phyloP scores from a whole-genome alignment of 768 basidiomycete species.

The Hydnomerulius pinastri region DNA sequence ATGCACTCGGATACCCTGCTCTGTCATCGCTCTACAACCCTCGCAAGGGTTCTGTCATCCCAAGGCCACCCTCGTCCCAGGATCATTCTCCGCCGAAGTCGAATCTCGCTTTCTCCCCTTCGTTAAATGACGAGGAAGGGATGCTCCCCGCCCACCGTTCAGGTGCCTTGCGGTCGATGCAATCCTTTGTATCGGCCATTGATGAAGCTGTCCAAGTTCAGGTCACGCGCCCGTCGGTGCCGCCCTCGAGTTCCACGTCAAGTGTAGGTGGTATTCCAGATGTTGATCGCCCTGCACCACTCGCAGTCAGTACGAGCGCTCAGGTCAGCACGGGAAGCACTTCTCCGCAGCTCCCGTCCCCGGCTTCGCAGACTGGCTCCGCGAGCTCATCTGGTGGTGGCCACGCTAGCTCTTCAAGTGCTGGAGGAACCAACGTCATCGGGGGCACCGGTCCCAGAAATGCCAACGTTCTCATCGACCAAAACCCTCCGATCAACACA shows the following conservation, averaged over 20 bases:
- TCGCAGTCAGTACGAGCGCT: conserved; percentile 51
- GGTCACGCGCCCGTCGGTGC: conserved; percentile 32
- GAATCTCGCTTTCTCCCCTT: conserved; percentile 23
- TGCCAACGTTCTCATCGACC: conserved; percentile 66
- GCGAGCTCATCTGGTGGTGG: conserved; percentile 37
- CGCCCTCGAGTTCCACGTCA: conserved; percentile 40
- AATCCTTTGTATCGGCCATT: conserved; percentile 19
- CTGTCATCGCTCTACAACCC: conserved; percentile 29
- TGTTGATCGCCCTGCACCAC: conserved; percentile 24
- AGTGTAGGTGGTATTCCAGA: conserved; percentile 49
- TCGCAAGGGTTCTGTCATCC: conserved; percentile 25
- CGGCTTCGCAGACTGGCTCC: conserved; percentile 64
- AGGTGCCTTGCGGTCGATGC: conserved; percentile 28
- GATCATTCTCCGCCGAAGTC: conserved; percentile 28
- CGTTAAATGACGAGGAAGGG: conserved; percentile 29
- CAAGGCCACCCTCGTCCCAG: conserved; percentile 29
- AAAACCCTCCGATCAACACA: conserved; percentile 98
- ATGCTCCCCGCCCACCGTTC: conserved; percentile 35
- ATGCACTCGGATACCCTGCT: conserved; percentile 17
- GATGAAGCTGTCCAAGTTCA: conserved; percentile 27
- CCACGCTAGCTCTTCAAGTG: conserved; percentile 32
- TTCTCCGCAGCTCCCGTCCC: conserved; percentile 78
- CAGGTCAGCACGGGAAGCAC: conserved; percentile 34
- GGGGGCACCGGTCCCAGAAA: conserved; percentile 36
- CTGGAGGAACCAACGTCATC: conserved; percentile 20